phyloP scores from a whole-genome alignment of 2,329 filamentous ascomycete genomes.

The Fusarium denticulatum region DNA sequence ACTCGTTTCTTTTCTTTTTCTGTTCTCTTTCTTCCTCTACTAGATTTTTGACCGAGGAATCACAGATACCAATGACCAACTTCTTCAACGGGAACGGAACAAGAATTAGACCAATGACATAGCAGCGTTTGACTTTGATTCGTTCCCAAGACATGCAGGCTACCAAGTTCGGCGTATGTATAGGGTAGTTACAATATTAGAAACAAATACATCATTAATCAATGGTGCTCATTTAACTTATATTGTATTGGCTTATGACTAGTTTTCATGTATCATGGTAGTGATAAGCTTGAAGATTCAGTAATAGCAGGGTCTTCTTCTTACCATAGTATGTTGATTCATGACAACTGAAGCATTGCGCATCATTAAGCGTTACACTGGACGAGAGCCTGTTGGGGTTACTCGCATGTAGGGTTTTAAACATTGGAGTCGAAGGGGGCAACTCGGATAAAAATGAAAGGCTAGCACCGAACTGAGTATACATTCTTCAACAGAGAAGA shows the following conservation, averaged over 20 bases:
- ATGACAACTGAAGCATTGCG: background rate
- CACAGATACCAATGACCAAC: background rate
- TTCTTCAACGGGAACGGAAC: slow-evolving; percentile 11
- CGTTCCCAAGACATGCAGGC: slow-evolving; percentile 15
- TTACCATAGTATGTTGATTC: no score
- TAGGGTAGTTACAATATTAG: slow-evolving; percentile 11
- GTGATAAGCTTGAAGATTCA: no score
- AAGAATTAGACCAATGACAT: background rate
- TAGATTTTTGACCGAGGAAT: background rate
- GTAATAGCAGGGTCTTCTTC: background rate
- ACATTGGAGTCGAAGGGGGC: background rate
- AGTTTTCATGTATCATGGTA: background rate
- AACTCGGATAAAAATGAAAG: no score
- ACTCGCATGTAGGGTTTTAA: no score
- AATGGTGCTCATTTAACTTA: background rate
- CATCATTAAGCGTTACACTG: fast-evolving
- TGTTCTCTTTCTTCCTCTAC: background rate
- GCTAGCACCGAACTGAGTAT: background rate
- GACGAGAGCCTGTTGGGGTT: no score
- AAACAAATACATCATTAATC: background rate
- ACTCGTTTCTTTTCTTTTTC: background rate
- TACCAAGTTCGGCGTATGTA: background rate
- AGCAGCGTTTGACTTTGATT: background rate
- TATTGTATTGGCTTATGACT: background rate
- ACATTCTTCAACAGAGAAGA: background rate